Base-by-base conservation (phyloP, 208 protist species). In the Trypanosoma brucei region DNA sequence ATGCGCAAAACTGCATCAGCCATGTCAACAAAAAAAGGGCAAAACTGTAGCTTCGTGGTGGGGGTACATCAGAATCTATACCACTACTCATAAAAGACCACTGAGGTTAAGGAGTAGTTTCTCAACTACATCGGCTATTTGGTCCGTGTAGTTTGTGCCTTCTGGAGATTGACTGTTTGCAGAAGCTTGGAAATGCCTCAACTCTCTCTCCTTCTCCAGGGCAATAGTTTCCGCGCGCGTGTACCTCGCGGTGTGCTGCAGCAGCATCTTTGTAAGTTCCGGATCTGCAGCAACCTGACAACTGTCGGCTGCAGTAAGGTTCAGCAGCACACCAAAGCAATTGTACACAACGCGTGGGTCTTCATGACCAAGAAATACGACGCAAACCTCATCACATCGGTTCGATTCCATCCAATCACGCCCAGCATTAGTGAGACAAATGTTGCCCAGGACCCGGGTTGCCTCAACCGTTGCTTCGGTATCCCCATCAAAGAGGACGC, bases 371-470 rank as follows among this genome's bases (percentile, higher is more conserved):
- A 88, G 74, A 60, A 93, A 91, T 8, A 93, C 55, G 9, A 89
- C 71, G 13, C 80, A 56, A n/a, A 93, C 81, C 72, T 93, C 86
- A 68, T 93, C 86, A 56, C 86, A 93, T 1, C 57, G 59, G 57
- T 91, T 86, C 4, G 55, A 64, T 70, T 93, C 83, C 73, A 93
- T 85, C 84, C 86, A 93, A 64, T 90, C 83, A 6, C 83, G 78
- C 37, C 86, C 86, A 35, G 68, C 68, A 76, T 85, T 88, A 8
- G 83, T 93, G 71, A 80, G 87, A 71, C 81, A 85, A 44, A 93
- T 78, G 68, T 93, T 93, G 42, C 83, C 81, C 0, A 93, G 65
- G 30, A 85, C 65, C 36, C 86, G 80, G 14, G 86, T 91, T 33
- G 86, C 78, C 73, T 93, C 83, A 3, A 93, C 81, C 9, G 83